Conservation (phyloP, 2,329 filamentous ascomycete genomes). For the Canariomyces notabilis region DNA sequence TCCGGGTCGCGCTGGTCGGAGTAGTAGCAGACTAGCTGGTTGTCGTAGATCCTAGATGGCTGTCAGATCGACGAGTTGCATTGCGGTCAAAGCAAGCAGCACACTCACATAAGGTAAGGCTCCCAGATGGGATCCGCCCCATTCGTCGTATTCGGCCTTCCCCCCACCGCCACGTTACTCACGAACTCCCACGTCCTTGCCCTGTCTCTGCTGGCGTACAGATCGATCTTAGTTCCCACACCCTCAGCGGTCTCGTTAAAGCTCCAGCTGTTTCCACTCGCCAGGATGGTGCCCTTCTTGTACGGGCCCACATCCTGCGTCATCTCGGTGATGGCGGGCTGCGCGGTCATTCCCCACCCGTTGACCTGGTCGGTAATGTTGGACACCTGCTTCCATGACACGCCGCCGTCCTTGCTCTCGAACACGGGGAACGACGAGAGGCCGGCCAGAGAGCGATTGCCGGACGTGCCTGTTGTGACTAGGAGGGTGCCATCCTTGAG, state of each 20-base stretch:
- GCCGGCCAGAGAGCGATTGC: constrained; percentile 3
- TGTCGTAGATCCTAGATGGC: constrained; percentile 44
- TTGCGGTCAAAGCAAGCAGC: not conserved
- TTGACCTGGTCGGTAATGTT: constrained; percentile 59
- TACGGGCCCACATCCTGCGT: constrained; percentile 52
- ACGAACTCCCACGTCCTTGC: constrained; percentile 63
- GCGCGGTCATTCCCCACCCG: constrained; percentile 61
- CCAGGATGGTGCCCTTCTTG: constrained; percentile 56
- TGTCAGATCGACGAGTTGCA: not conserved
- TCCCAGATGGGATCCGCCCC: constrained; percentile 67
- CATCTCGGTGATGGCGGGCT: constrained; percentile 62
- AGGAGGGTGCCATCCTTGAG: constrained; percentile 23
- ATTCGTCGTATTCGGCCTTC: constrained; percentile 56
- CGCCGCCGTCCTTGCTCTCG: constrained; percentile 46
- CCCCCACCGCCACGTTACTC: constrained; percentile 58
- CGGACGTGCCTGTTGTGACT: constrained; percentile 14
- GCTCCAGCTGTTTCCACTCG: constrained; percentile 56
- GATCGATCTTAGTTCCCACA: constrained; percentile 61
- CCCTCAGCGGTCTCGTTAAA: too few species aligned
- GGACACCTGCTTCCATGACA: constrained; percentile 58
- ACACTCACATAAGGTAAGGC: constrained; percentile 50
- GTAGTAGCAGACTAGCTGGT: constrained; percentile 62
- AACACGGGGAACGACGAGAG: constrained; percentile 45
- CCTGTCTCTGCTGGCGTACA: constrained; percentile 59
- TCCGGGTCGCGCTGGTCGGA: constrained; percentile 63